Evolutionary conservation across 2,329 filamentous ascomycete species (phyloP).

Genomic region (Sporothrix brasiliensis): DNA sequence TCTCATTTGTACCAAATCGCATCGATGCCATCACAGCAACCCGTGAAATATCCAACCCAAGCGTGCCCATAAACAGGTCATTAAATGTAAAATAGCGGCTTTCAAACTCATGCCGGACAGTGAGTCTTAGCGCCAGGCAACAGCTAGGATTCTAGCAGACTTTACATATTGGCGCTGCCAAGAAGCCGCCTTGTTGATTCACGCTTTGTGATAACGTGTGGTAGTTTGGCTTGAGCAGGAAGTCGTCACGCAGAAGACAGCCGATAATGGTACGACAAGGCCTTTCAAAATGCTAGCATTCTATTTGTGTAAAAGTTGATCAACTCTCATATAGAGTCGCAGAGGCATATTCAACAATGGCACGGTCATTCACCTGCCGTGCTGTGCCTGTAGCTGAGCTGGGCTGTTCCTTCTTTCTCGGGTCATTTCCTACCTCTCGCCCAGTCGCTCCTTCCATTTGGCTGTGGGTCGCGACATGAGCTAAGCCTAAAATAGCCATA

Average conservation of each 20-base stretch:
- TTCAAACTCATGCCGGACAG: not conserved
- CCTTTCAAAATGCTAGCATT: no score
- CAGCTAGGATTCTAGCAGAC: not conserved
- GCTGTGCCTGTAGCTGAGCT: conserved; percentile 1
- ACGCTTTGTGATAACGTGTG: not conserved
- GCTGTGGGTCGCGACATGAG: conserved; percentile 16
- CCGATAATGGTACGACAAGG: no score
- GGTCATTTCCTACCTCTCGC: conserved; percentile 2
- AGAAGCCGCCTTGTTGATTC: not conserved
- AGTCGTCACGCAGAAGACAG: not conserved
- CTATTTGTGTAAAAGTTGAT: not conserved
- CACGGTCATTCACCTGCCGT: conserved; percentile 9
- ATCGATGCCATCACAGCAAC: not conserved
- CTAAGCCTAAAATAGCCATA: conserved; percentile 31
- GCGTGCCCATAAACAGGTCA: not conserved
- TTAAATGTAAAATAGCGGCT: not conserved
- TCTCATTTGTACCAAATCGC: not conserved
- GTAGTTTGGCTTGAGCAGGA: not conserved
- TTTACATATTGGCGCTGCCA: conserved; percentile 9
- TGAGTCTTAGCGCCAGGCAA: not conserved
- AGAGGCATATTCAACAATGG: conserved; percentile 4
- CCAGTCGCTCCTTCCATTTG: conserved; percentile 16
- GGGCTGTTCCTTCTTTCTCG: conserved; percentile 14
- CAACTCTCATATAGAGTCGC: not conserved
- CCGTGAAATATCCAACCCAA: not conserved